Base-by-base conservation (phyloP, 371 early-diverging fungal genomes). In the Mucor plumbeus region DNA sequence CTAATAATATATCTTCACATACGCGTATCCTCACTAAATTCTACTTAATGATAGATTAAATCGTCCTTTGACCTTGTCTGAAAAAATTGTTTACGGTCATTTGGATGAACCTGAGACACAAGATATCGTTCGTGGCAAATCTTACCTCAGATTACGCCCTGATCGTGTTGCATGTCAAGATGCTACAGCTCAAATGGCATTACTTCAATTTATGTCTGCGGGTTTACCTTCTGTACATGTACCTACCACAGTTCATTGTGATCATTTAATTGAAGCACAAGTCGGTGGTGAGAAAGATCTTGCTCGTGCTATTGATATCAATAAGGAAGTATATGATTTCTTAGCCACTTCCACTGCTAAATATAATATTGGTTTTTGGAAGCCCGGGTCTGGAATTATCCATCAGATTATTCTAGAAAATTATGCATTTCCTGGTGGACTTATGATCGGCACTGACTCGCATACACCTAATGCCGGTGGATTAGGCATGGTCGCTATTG, bases 361-460 rank as follows among this genome's bases (percentile, higher is more conserved):
- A 85, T 97, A 96, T 85, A 90, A 92, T 65, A 89, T 98, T 71
- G 97, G 95, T 59, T 98, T 98, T 87, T 98, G 98, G 98, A 87
- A 82, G 61, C 98, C 98, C 15, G 98, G 98, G n/a, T 94, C 94
- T 53, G 98, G 98, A 72, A 98, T 97, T 76, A 98, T 98, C 78
- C 98, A 98, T 82, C 98, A 98, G 83, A 96, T 97, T 76, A 91
- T 98, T 56, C 86, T 98, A 53, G 98, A 98, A 77, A 97, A 98
- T 88, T 98, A 98, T 78, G 97, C 98, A 58, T 95, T 95, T 84
- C 98, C 98, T 21, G 98, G 98, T 77, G 96, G 95, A 72, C 82
- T 98, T 69, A 97, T 98, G 96, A 93, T 97, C 73, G 97, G 98
- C 75, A 97, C 98, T 39, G 95, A 94, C 73, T 92, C 91, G 34